Evolutionary conservation across 192 early-diverging fungal species (phyloP).

Genomic region (Backusella australiensis): DNA sequence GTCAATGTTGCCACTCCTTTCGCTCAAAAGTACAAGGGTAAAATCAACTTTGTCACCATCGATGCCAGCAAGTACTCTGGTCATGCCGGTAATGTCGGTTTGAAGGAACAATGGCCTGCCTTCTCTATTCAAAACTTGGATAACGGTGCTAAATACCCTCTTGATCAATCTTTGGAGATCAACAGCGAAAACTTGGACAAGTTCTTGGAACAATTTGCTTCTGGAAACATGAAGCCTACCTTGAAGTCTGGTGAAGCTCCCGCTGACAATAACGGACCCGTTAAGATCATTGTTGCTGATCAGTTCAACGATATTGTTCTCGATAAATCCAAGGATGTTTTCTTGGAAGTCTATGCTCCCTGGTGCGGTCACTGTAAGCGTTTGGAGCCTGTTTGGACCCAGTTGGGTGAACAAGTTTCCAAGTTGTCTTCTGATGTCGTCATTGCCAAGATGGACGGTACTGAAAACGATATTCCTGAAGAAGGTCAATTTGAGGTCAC

Average conservation of each 20-base stretch:
- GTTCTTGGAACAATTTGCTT: conserved; percentile 66
- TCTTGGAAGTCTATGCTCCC: conserved; percentile 92
- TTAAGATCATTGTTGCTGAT: conserved; percentile 87
- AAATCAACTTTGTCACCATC: conserved; percentile 88
- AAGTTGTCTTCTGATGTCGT: conserved; percentile 43
- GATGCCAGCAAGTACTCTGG: conserved; percentile 82
- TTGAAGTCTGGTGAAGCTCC: conserved; percentile 86
- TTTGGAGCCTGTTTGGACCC: conserved; percentile 77
- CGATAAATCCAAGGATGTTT: conserved; percentile 84
- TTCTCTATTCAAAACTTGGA: conserved; percentile 84
- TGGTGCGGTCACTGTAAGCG: conserved; percentile 86
- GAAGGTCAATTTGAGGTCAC: conserved; percentile 64
- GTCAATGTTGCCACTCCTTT: conserved; percentile 63
- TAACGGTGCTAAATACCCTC: conserved; percentile 82
- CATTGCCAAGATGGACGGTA: conserved; percentile 93
- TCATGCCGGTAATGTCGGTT: conserved; percentile 86
- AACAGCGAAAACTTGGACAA: conserved; percentile 53
- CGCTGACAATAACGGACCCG: conserved; percentile 81
- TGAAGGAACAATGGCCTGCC: conserved; percentile 92
- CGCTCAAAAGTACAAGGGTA: conserved; percentile 87
- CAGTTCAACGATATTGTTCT: conserved; percentile 83
- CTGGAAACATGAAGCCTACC: conserved; percentile 68
- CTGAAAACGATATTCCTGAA: conserved; percentile 89
- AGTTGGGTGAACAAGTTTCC: conserved; percentile 61
- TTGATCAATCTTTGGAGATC: conserved; percentile 67